phyloP scores from a whole-genome alignment of 2,329 filamentous ascomycete species.

The Aspergillus sp. region DNA sequence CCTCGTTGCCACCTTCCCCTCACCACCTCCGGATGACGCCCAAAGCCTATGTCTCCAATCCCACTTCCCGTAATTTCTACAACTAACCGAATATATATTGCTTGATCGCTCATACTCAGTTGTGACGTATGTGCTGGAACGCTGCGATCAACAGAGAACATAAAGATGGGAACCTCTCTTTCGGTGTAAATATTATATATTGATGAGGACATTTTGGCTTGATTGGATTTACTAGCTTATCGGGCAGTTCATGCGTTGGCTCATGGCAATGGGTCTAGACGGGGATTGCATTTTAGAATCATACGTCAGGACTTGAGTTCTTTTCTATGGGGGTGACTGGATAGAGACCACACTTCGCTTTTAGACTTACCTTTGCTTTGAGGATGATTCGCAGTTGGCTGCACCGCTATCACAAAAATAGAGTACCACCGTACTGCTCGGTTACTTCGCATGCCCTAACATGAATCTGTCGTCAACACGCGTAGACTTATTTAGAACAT shows the following conservation, averaged over 20 bases:
- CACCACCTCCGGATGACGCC: constrained; percentile 22
- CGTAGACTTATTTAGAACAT: too few relatives aligned
- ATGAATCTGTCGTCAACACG: too few relatives aligned
- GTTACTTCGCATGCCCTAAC: too few relatives aligned
- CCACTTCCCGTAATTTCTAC: neutral
- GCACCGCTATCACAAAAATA: neutral
- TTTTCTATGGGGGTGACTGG: neutral
- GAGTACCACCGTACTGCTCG: too few relatives aligned
- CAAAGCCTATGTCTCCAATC: constrained; percentile 8
- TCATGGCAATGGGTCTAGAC: neutral
- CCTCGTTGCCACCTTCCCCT: constrained; percentile 14
- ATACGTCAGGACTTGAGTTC: neutral
- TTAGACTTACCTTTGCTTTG: neutral
- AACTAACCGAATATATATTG: neutral
- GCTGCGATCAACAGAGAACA: too few relatives aligned
- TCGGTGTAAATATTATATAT: neutral
- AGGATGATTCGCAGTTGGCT: neutral
- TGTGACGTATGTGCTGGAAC: too few relatives aligned
- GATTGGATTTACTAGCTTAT: neutral
- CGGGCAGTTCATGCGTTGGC: neutral
- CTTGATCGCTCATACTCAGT: too few relatives aligned
- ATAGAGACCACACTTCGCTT: neutral
- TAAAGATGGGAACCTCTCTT: neutral
- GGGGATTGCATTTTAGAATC: neutral
- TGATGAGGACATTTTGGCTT: neutral